A percentile compares a stretch with the other conserved stretches of the same genome.
phyloP scores from a whole-genome alignment of 192 early-diverging fungal genomes.

The Coemansia sp. region DNA sequence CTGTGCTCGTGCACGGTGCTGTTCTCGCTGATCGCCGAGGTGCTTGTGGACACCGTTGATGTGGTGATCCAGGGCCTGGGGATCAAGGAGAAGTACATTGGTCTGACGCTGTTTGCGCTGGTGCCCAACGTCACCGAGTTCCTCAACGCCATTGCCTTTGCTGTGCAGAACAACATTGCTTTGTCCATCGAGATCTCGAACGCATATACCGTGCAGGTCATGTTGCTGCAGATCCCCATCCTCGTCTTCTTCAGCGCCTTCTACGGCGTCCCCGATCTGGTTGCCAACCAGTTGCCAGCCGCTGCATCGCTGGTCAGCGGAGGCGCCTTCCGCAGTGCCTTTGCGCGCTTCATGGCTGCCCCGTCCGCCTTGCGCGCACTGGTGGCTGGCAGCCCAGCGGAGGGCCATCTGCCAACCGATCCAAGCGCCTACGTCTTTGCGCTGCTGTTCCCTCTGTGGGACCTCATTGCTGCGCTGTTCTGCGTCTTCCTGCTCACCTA shows the following conservation, averaged over 20 bases:
- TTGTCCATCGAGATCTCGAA: slow-evolving; percentile 93
- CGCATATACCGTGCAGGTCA: slow-evolving; percentile 93
- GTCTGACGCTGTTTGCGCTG: slow-evolving; percentile 90
- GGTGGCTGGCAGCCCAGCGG: slow-evolving; percentile 2
- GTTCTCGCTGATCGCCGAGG: slow-evolving; percentile 89
- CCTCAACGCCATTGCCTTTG: slow-evolving; percentile 92
- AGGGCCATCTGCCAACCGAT: slow-evolving; percentile 45
- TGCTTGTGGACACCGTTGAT: slow-evolving; percentile 86
- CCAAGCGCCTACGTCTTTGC: slow-evolving; percentile 58
- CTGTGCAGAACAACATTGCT: slow-evolving; percentile 82
- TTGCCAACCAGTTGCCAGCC: slow-evolving; percentile 19
- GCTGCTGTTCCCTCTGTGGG: slow-evolving; percentile 73
- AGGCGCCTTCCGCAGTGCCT: slow-evolving; percentile 14
- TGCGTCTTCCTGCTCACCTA: slow-evolving; percentile 81
- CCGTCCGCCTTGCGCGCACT: slow-evolving; percentile 9
- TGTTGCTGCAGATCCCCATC: slow-evolving; percentile 91
- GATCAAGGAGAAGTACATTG: slow-evolving; percentile 86
- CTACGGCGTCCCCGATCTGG: slow-evolving; percentile 56
- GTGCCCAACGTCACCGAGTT: slow-evolving; percentile 98
- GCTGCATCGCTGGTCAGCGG: neutral
- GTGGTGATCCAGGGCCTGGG: slow-evolving; percentile 65
- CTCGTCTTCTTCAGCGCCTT: slow-evolving; percentile 83
- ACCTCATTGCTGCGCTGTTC: slow-evolving; percentile 61
- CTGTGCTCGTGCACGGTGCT: slow-evolving; percentile 80
- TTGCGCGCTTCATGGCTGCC: slow-evolving; percentile 13